phyloP scores from a whole-genome alignment of 2,329 filamentous ascomycete species.

The Penicillium sp. region DNA sequence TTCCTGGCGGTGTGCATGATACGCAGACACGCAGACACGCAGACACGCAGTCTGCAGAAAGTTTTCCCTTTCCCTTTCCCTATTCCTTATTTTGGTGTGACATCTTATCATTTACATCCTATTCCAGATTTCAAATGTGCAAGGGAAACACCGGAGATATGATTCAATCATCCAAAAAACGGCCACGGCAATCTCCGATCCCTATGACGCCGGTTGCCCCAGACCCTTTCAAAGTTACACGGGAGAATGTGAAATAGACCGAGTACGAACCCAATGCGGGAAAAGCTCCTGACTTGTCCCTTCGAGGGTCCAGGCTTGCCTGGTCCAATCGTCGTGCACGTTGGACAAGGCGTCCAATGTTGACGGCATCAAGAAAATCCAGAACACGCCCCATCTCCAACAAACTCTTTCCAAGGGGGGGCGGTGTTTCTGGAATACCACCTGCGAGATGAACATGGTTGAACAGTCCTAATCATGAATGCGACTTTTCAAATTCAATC shows the following conservation, averaged over 20 bases:
- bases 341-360: slow-evolving; percentile 22
- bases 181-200: slow-evolving; percentile 23
- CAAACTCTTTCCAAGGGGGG: neutral
- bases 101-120: slow-evolving; percentile 10
- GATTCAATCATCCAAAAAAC: neutral
- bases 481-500: neutral
- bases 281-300: slow-evolving; percentile 12
- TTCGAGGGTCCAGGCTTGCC: slow-evolving; percentile 3
- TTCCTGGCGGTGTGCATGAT: slow-evolving; percentile 25
- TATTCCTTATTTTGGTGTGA: slow-evolving; percentile 5
- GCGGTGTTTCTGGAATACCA: neutral
- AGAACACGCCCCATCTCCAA: slow-evolving; percentile 5
- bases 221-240: slow-evolving; percentile 18
- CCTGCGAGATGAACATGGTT: slow-evolving; percentile 13
- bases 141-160: neutral
- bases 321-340: slow-evolving; percentile 7
- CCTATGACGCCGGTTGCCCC: slow-evolving; percentile 4
- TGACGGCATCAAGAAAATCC: slow-evolving; percentile 2
- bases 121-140: neutral
- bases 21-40: neutral
- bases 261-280: slow-evolving; percentile 17
- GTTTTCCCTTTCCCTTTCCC: neutral
- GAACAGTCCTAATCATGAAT: neutral
- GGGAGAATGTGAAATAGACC: slow-evolving; percentile 17
- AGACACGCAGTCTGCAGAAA: neutral